phyloP scores from a whole-genome alignment of 1,284 basidiomycete species.

The Xanthoconium separans region DNA sequence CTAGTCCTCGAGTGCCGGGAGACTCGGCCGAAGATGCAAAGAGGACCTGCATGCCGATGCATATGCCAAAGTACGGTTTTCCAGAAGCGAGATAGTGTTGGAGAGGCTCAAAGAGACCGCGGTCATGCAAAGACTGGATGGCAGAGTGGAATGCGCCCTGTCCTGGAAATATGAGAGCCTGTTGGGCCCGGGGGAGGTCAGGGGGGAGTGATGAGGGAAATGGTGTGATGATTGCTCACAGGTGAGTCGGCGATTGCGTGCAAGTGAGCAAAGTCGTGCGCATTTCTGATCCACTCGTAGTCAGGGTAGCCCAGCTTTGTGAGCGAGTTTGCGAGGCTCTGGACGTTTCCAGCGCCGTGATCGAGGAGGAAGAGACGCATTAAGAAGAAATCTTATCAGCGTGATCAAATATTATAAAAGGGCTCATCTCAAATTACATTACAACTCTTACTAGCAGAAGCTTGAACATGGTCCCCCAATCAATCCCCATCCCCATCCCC shows the following conservation, averaged over 20 bases:
- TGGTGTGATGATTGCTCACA: slow-evolving; percentile 52
- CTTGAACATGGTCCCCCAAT: slow-evolving; percentile 20
- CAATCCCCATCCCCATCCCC: slow-evolving; percentile 46
- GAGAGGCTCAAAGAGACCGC: slow-evolving; percentile 82
- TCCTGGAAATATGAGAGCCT: slow-evolving; percentile 98
- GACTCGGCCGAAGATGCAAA: slow-evolving; percentile 86
- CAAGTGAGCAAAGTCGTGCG: slow-evolving; percentile 70
- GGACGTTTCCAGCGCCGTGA: slow-evolving; percentile 95
- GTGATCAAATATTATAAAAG: not conserved
- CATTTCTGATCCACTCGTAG: slow-evolving; percentile 87
- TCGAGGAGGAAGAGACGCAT: slow-evolving; percentile 89
- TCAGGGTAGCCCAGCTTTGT: slow-evolving; percentile 76
- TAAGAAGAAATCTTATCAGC: not conserved
- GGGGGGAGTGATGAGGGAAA: slow-evolving; percentile 17
- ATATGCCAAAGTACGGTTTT: slow-evolving; percentile 96
- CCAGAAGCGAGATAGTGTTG: slow-evolving; percentile 85
- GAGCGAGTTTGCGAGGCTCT: slow-evolving; percentile 93
- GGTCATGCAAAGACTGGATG: slow-evolving; percentile 71
- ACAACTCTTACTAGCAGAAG: slow-evolving; percentile 9
- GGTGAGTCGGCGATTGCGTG: slow-evolving; percentile 53
- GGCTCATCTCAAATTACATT: not conserved
- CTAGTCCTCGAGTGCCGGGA: slow-evolving; percentile 59
- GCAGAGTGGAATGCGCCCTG: slow-evolving; percentile 94
- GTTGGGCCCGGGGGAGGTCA: slow-evolving; percentile 14
- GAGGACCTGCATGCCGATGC: slow-evolving; percentile 96